Conservation (phyloP, 768 basidiomycete genomes). For the Lactarius psammicola region DNA sequence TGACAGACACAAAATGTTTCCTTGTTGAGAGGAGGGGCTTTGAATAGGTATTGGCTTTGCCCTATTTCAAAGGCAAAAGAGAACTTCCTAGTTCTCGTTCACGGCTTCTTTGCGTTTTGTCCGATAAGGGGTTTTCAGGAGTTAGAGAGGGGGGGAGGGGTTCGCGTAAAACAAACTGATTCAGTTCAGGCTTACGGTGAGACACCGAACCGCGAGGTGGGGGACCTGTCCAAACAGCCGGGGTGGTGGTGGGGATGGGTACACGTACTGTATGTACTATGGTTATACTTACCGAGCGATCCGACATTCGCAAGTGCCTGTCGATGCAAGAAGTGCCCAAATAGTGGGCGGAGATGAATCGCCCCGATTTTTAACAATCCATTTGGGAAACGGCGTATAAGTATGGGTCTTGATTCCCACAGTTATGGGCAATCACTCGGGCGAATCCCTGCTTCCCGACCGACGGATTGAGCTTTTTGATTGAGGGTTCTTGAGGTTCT, state of each 20-base stretch:
- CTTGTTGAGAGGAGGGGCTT: neutral
- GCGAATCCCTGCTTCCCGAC: neutral
- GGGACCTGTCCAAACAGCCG: neutral
- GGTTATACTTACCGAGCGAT: neutral
- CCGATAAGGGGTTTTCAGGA: neutral
- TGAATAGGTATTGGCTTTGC: neutral
- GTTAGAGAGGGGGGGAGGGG: neutral
- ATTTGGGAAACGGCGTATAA: neutral
- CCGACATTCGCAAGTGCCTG: constrained; percentile 5
- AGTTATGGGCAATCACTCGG: neutral
- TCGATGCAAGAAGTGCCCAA: neutral
- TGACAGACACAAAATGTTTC: neutral
- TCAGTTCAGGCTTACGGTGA: neutral
- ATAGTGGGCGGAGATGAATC: neutral
- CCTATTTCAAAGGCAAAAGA: neutral
- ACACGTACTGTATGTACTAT: neutral
- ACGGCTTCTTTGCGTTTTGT: neutral
- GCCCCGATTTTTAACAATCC: neutral
- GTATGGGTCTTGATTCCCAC: neutral
- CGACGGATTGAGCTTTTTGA: neutral
- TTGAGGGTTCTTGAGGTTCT: neutral
- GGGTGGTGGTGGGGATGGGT: neutral
- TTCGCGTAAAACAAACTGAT: neutral
- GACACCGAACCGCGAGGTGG: neutral
- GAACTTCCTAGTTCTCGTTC: neutral